Conservation (phyloP, 2,329 filamentous ascomycete species). For the Neophaeococcomyces aloes region DNA sequence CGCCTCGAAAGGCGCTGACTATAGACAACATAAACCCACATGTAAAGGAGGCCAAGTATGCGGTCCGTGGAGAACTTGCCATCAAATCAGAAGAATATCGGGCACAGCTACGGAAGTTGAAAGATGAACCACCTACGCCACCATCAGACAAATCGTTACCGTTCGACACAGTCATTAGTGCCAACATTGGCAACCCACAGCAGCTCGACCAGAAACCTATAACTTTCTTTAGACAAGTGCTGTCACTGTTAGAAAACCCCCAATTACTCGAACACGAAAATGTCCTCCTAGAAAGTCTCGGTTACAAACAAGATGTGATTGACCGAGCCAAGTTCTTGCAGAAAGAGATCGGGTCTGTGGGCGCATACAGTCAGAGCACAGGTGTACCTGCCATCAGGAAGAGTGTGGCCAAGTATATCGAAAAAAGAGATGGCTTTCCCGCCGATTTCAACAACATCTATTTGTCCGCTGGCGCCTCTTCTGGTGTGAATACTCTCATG, state of each 20-base stretch:
- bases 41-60: slow-evolving; percentile 81
- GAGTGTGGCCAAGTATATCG: slow-evolving; percentile 85
- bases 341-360: slow-evolving; percentile 76
- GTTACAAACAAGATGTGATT: slow-evolving; percentile 83
- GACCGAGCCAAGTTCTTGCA: slow-evolving; percentile 72
- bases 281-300: slow-evolving; percentile 62
- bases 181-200: slow-evolving; percentile 98
- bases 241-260: slow-evolving; percentile 87
- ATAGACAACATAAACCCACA: slow-evolving; percentile 87
- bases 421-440: slow-evolving; percentile 81
- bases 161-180: slow-evolving; percentile 84
- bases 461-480: slow-evolving; percentile 81
- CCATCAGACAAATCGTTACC: slow-evolving; percentile 51
- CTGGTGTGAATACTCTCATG: slow-evolving; percentile 87
- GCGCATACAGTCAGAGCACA: slow-evolving; percentile 90
- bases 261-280: slow-evolving; percentile 70
- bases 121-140: slow-evolving; percentile 24
- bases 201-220: slow-evolving; percentile 98
- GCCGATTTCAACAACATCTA: slow-evolving; percentile 74
- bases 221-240: slow-evolving; percentile 96
- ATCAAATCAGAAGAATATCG: slow-evolving; percentile 89
- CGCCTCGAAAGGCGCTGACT: slow-evolving; percentile 47
- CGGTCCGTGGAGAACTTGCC: slow-evolving; percentile 89
- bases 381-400: slow-evolving; percentile 78
- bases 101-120: slow-evolving; percentile 49